Evolutionary conservation across 2,329 filamentous ascomycete species (phyloP), one percentile per base, ranked within the genome.

Genomic region (Monosporascus sp.): DNA sequence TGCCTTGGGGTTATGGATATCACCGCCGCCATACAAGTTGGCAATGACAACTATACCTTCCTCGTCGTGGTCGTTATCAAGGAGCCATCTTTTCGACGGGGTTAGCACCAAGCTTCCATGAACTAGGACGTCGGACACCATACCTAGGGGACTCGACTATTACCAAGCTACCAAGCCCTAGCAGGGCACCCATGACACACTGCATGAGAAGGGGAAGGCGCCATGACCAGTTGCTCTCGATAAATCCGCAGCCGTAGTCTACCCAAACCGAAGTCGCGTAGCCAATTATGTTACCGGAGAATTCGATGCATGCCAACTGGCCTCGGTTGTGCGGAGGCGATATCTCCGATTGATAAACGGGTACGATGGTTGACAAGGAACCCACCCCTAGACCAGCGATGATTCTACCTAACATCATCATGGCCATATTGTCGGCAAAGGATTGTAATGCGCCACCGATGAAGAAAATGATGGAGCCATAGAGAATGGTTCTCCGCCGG

Each of bases 181-280:
- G 81, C 48, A 99, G 78, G 44, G 83, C 83, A 34, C 94, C 94
- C 92, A 99, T 97, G 47, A 95, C 71, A 66, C 94, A 97, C 72
- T 99, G 94, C 86, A 96, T 90, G 46, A 91, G 74, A 50, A 99
- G 75, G 1, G 94, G 94, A 45, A 97, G 64, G 48, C 94, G 88
- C 94, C 94, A 99, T 2, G 94, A 91, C 75, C 87, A 81, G 69
- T 97, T 78, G 64, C 79, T 90, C 57, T 90, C 73, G 67, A 99
- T 97, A 68, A 81, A 97, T 54, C 90, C 94, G 73, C 92, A 97
- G 65, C 94, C 93, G 73, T 97, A 99, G 71, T 99, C 94, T 27
- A 97, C 93, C 94, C 94, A 99, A 22, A 97, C 93, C 63, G 93
- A 97, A 51, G 91, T 91, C 52, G 93, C 88, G 69, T 99, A 99